A percentile compares a stretch with the other conserved stretches of the same genome.
These are phyloP conservation scores for Globisporangium middletonii DNA, from an alignment of 352 stramenopile species.

Conservation along the genomic window DNA sequence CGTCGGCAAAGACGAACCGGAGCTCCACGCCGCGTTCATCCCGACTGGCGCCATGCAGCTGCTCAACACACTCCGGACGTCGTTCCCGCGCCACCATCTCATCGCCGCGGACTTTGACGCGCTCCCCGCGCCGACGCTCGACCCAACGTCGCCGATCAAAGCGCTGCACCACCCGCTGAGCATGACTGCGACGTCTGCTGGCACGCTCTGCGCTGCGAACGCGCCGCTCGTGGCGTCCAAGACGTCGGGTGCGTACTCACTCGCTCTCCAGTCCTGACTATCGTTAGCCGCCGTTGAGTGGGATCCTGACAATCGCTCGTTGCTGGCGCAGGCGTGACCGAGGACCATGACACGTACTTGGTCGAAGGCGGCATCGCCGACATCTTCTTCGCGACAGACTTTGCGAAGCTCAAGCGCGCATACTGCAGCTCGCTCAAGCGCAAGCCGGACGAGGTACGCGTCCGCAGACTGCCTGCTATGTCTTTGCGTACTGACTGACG, in stretches of 20 bases:
- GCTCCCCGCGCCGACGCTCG: conserved; percentile 66
- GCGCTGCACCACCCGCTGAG: conserved; percentile 58
- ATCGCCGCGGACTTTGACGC: conserved; percentile 88
- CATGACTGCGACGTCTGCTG: conserved; percentile 53
- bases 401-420: conserved; percentile 69
- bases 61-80: conserved; percentile 67
- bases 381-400: conserved; percentile 91
- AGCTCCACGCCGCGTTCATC: conserved; percentile 76
- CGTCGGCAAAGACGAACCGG: conserved; percentile 39
- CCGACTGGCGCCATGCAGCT: conserved; percentile 86
- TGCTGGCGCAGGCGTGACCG: conserved; percentile 33
- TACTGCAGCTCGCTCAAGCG: conserved; percentile 67
- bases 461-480: no score
- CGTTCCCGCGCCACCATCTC: conserved; percentile 82
- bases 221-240: conserved; percentile 87
- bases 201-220: conserved; percentile 73
- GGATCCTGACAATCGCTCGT: neutral
- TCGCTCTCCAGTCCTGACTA: no score
- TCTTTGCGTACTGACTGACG: neutral
- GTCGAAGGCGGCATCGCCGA: conserved; percentile 81
- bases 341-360: conserved; percentile 87
- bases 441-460: conserved; percentile 27
- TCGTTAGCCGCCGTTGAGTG: no score
- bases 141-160: conserved; percentile 38
- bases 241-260: conserved; percentile 28